Percentiles rank a stretch among this genome's conserved stretches.
These are phyloP conservation scores for Fusarium heterosporum DNA, from an alignment of 2,329 filamentous ascomycete genomes.

Conservation along the genomic window DNA sequence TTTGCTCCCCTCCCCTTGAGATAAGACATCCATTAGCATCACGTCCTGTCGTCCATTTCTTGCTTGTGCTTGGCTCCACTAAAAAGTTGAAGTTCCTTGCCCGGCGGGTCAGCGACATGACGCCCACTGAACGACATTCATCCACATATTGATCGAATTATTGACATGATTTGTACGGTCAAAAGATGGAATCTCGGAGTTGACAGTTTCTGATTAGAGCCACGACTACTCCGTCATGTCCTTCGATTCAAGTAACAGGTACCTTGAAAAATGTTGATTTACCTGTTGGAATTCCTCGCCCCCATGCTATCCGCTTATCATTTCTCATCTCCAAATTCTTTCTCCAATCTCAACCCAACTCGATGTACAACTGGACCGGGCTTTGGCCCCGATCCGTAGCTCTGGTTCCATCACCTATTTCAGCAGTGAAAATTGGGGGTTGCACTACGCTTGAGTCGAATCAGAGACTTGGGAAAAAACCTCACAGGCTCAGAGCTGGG, in stretches of 20 bases:
- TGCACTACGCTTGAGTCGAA: neutral
- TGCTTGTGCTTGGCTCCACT: slow-evolving; percentile 37
- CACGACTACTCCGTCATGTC: neutral
- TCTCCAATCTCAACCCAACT: slow-evolving; percentile 13
- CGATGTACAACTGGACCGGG: slow-evolving; percentile 32
- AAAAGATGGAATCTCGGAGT: slow-evolving; percentile 8
- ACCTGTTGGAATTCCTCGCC: neutral
- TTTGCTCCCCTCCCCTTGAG: slow-evolving; percentile 20
- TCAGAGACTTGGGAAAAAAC: neutral
- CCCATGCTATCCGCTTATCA: slow-evolving; percentile 12
- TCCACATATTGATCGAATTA: neutral
- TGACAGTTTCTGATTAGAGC: neutral
- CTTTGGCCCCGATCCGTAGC: slow-evolving; percentile 32
- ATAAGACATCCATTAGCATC: slow-evolving; percentile 28
- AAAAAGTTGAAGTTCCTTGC: slow-evolving; percentile 40
- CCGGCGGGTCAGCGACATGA: slow-evolving; percentile 41
- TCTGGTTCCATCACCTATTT: slow-evolving; percentile 20
- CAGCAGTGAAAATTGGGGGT: slow-evolving; percentile 21
- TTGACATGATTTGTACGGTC: slow-evolving; percentile 31
- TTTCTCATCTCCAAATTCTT: slow-evolving; percentile 26
- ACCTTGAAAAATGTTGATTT: neutral
- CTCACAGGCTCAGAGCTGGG: neutral
- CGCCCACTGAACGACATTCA: slow-evolving; percentile 31
- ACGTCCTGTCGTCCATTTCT: slow-evolving; percentile 28
- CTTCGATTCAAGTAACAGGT: neutral